These are phyloP conservation scores for Tanacetum coccineum DNA, from an alignment of 129 eudicot species.

Conservation along the genomic window DNA sequence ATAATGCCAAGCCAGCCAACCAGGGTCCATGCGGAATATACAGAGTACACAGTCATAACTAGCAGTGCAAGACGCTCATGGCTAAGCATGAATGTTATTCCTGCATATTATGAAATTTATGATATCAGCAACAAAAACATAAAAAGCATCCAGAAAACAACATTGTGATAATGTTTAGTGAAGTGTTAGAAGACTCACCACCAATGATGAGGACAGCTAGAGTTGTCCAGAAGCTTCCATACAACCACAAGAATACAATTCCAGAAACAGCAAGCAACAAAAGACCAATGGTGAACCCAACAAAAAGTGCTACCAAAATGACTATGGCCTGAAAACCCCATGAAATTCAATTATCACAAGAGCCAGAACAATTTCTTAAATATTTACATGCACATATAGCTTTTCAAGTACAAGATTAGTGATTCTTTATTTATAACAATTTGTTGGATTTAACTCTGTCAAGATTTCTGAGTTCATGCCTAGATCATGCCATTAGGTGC, in stretches of 20 bases:
- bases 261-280: constrained; percentile 46
- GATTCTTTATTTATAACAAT: constrained; percentile 13
- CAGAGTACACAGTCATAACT: constrained; percentile 60
- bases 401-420: neutral
- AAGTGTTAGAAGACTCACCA: constrained; percentile 43
- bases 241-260: constrained; percentile 65
- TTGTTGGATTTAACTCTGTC: neutral
- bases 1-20: constrained; percentile 86
- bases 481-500: neutral
- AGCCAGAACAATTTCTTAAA: neutral
- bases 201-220: constrained; percentile 40
- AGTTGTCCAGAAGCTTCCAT: constrained; percentile 98
- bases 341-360: constrained; percentile 15
- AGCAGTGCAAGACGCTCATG: constrained; percentile 71
- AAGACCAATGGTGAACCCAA: constrained; percentile 58
- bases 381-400: neutral
- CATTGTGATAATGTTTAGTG: constrained; percentile 2
- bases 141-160: neutral
- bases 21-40: constrained; percentile 81
- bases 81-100: constrained; percentile 47
- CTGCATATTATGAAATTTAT: constrained; percentile 46
- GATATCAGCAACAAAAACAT: constrained; percentile 23
- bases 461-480: neutral
- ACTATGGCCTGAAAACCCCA: constrained; percentile 49
- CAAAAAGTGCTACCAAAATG: constrained; percentile 60